Conservation (phyloP, 495 filamentous ascomycete species). For the Daldinia bambusicola region DNA sequence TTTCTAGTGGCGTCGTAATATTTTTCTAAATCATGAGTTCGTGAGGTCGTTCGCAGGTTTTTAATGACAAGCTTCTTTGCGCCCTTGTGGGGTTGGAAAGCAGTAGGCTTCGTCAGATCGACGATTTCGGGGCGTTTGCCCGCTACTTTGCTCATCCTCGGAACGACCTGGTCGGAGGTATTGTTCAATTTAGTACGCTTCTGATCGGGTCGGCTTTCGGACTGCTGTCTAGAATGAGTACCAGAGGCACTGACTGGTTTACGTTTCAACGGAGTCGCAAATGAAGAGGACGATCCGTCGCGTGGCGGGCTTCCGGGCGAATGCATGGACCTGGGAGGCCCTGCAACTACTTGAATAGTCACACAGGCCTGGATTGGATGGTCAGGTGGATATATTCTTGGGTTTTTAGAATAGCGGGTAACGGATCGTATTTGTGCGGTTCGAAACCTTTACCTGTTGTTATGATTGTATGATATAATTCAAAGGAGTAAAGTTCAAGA, state of each 20-base stretch:
- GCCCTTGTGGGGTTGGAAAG: conserved; percentile 67
- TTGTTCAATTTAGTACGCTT: conserved; percentile 37
- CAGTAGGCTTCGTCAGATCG: conserved; percentile 52
- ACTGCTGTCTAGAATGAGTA: conserved; percentile 27
- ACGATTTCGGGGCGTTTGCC: conserved; percentile 56
- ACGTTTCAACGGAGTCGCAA: conserved; percentile 45
- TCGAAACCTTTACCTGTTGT: background rate
- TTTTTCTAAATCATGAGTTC: conserved; percentile 50
- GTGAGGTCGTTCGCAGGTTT: conserved; percentile 76
- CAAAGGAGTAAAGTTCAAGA: background rate
- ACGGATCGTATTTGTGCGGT: conserved; percentile 2
- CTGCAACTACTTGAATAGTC: conserved; percentile 48
- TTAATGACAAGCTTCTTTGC: conserved; percentile 88
- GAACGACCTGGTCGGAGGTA: conserved; percentile 4
- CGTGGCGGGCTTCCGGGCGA: conserved; percentile 35
- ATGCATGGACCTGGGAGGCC: conserved; percentile 49
- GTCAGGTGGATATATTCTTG: conserved; percentile 5
- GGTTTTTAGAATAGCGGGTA: conserved; percentile 3
- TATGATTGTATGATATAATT: background rate
- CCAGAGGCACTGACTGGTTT: conserved; percentile 20
- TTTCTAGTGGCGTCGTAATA: conserved; percentile 79
- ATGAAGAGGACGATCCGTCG: conserved; percentile 42
- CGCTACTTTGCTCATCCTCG: conserved; percentile 47
- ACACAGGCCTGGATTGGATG: conserved; percentile 32
- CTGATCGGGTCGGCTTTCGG: conserved; percentile 16